Evolutionary conservation across 768 basidiomycete species (phyloP).

Genomic region (Lentinula raphanica): DNA sequence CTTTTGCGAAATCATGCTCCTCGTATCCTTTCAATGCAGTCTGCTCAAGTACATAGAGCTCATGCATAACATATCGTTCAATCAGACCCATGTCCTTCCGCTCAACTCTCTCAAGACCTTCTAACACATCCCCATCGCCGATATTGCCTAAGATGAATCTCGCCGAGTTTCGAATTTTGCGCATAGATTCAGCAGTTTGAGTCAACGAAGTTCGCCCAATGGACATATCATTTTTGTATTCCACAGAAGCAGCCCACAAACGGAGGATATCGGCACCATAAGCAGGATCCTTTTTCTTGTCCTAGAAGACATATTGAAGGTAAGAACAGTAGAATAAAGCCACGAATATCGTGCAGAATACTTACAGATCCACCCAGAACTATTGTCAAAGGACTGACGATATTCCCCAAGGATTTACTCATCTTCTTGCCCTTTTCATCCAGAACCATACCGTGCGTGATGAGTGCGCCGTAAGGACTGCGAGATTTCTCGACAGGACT

Average conservation of each 20-base stretch:
- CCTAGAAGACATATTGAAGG: conserved; percentile 29
- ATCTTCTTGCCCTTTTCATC: conserved; percentile 90
- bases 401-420: conserved; percentile 96
- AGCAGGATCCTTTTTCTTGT: conserved; percentile 65
- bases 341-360: conserved; percentile 2
- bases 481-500: conserved; percentile 22
- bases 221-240: conserved; percentile 84
- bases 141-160: conserved; percentile 85
- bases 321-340: too few relatives aligned
- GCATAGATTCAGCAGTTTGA: conserved; percentile 68
- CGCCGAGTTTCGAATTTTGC: conserved; percentile 82
- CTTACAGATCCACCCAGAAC: conserved; percentile 73
- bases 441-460: conserved; percentile 96
- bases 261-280: conserved; percentile 86
- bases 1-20: conserved; percentile 77
- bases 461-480: conserved; percentile 67
- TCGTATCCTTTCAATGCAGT: conserved; percentile 64
- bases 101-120: conserved; percentile 29
- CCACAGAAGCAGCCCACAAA: conserved; percentile 88
- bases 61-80: conserved; percentile 84
- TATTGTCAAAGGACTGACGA: conserved; percentile 77
- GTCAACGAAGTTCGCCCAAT: conserved; percentile 75
- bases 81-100: conserved; percentile 60
- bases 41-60: conserved; percentile 69
- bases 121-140: conserved; percentile 29